Evolutionary conservation across 192 early-diverging fungal species (phyloP).

Genomic region (Fimicolochytrium jonesii): DNA sequence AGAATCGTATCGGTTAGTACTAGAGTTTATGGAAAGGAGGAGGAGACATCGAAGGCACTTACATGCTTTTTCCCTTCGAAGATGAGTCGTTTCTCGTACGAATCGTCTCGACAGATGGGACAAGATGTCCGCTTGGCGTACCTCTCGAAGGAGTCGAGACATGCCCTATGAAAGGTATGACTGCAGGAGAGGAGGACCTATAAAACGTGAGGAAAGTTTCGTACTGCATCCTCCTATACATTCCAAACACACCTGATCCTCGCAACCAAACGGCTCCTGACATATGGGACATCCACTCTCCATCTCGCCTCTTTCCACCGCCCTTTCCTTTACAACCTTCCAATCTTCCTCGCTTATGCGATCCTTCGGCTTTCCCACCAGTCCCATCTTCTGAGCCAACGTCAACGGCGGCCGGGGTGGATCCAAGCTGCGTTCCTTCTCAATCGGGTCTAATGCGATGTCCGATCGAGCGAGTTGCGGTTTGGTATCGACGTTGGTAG

Average conservation of each 20-base stretch:
- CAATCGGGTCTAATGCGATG: not conserved
- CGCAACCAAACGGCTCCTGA: conserved; percentile 9
- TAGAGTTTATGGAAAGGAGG: not conserved
- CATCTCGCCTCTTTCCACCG: conserved; percentile 3
- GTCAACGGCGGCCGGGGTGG: not conserved
- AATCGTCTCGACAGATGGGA: conserved; percentile 15
- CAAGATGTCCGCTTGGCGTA: conserved; percentile 10
- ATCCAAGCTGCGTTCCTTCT: not conserved
- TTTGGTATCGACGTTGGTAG: no score
- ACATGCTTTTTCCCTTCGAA: conserved; percentile 8
- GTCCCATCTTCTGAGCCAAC: conserved; percentile 10
- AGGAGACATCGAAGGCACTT: not conserved
- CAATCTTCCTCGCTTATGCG: not conserved
- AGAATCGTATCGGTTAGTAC: not conserved
- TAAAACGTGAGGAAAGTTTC: no score
- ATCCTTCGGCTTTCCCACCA: not conserved
- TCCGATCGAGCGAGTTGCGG: no score
- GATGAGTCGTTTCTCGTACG: conserved; percentile 15
- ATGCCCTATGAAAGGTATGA: conserved; percentile 15
- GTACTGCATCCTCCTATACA: no score
- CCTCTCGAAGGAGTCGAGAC: conserved; percentile 19
- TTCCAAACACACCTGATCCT: conserved; percentile 17
- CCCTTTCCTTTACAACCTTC: not conserved
- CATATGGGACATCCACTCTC: conserved; percentile 12
- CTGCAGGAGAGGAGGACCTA: conserved; percentile 17